Base-by-base conservation (phyloP, 73 alveolate genomes). In the Stentor roeselii region DNA sequence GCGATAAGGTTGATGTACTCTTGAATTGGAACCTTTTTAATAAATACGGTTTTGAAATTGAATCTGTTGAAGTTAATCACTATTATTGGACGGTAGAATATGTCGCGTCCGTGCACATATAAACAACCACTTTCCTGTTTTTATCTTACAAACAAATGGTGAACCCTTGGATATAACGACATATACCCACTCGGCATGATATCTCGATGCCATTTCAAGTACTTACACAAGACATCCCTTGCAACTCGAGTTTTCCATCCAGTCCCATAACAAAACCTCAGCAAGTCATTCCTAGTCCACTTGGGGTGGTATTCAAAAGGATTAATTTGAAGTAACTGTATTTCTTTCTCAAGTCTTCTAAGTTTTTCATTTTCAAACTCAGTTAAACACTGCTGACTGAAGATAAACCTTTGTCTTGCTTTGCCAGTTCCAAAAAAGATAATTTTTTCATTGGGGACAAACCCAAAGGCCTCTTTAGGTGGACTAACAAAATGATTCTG, bases 31-130 rank as follows among this genome's bases (percentile, higher is more conserved):
- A 40, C 36, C 59, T 75, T 27, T 39, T 14, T n/a, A 0, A 50
- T 82, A 34, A 39, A 14, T 35, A 50, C 36, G 60, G 60, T 75
- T 39, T 61, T 50, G 42, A 76, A 38, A 2, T 80, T 21, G 58
- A 85, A 34, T 27, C 58, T 60, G 3, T 31, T 42, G 32, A 88
- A 84, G 39, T 85, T 75, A 50, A 89, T 39, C 59, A 89, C 76
- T 36, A 89, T 3, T 27, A 78, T 41, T 3, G 94, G 94, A 14
- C 94, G 58, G 77, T 74, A 86, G 60, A 39, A 21, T 15, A 60
- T 21, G 60, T 89, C 94, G 39, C 94, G 36, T 35, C 94, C 94
- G 76, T 89, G 89, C 0, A 89, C 39, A 37, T 89, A 86, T 2
- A 86, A 30, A 80, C 75, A 82, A 0, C 94, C 94, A 3, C 90